A percentile compares a stretch with the other conserved stretches of the same genome.
Evolutionary conservation across 2,329 filamentous ascomycete genomes (phyloP).

Genomic region (Aspergillus sp.): DNA sequence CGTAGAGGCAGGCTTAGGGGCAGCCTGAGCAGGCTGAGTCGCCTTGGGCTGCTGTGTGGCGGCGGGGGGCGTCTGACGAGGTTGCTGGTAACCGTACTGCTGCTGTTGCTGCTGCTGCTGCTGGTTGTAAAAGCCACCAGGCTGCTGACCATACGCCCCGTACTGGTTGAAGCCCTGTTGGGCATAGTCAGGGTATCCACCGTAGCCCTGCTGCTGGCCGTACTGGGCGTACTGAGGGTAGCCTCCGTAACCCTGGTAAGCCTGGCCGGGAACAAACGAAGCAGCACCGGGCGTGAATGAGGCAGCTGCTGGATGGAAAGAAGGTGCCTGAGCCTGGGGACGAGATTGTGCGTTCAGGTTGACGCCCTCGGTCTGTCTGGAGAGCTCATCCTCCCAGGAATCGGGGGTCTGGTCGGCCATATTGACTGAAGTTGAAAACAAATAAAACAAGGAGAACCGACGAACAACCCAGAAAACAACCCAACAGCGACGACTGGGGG

Average conservation of each 20-base stretch:
- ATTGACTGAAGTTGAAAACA: constrained; percentile 28
- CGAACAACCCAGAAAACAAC: constrained; percentile 19
- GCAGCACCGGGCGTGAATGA: constrained; percentile 65
- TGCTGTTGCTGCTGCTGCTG: constrained; percentile 29
- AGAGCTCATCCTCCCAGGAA: constrained; percentile 92
- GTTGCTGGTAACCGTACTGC: constrained; percentile 24
- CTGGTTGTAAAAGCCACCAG: constrained; percentile 44
- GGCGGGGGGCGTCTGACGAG: constrained; percentile 46
- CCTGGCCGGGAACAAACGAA: constrained; percentile 72
- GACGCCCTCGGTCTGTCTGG: constrained; percentile 72
- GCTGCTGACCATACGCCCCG: constrained; percentile 41
- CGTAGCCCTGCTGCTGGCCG: constrained; percentile 51
- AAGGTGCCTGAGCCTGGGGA: constrained; percentile 48
- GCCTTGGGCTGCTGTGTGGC: constrained; percentile 39
- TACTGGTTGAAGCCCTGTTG: constrained; percentile 45
- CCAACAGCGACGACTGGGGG: constrained; percentile 8
- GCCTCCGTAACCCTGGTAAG: constrained; percentile 58
- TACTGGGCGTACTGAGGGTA: constrained; percentile 49
- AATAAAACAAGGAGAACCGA: constrained; percentile 20
- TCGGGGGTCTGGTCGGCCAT: constrained; percentile 79
- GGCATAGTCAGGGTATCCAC: constrained; percentile 47
- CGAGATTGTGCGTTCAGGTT: constrained; percentile 61
- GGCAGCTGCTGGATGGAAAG: constrained; percentile 64
- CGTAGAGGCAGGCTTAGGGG: constrained; percentile 48
- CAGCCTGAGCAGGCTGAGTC: constrained; percentile 42